Base-by-base conservation (phyloP, 1,284 basidiomycete genomes). In the Leccinum fuscescens region DNA sequence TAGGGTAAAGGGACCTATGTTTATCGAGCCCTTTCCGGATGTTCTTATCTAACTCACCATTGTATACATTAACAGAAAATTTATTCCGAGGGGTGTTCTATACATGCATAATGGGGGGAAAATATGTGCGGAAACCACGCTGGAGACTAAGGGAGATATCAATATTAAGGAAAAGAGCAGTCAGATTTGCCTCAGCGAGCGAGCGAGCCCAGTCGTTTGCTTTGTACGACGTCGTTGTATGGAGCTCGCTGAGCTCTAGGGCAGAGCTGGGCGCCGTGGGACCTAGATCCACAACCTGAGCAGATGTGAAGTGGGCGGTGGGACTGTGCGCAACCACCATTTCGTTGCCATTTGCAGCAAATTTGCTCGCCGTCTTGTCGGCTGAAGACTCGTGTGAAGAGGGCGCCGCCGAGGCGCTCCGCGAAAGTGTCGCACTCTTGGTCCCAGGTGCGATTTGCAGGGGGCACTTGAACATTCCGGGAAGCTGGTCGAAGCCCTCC, bases 251-350 rank as follows among this genome's bases (percentile, higher is more conserved):
- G 62, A 11, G 68, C 65, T 33, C 60, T 65, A 67, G 69, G 64
- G 48, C 71, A 76, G 5, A 22, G 33, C 17, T 70, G 68, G 59
- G 66, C 69, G 12, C 72, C 68, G 54, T 74, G 72, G 24, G 24
- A 37, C 4, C 27, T 12, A 4, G 57, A 48, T 0, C 64, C 63
- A 27, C 72, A 75, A 0, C 72, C 69, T 6, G 68, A 69, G 57
- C 72, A 74, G 2, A 67, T 24, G 58, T 69, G 68, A 22, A 46
- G 68, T 11, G 17, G 31, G 48, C 31, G 27, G 29, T 58, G 46
- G 5, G 46, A 22, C 9, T 17, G 11, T 37, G 24, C 15, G 27
- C 62, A 64, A 3, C 57, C 31, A 4, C 31, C 22, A 1, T 17
- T n/a, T 11, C 31, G 17, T 20, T 64, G 60, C 56, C 39, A 64